phyloP scores from a whole-genome alignment of 2,329 filamentous ascomycete species.

The Colletotrichum camelliae region DNA sequence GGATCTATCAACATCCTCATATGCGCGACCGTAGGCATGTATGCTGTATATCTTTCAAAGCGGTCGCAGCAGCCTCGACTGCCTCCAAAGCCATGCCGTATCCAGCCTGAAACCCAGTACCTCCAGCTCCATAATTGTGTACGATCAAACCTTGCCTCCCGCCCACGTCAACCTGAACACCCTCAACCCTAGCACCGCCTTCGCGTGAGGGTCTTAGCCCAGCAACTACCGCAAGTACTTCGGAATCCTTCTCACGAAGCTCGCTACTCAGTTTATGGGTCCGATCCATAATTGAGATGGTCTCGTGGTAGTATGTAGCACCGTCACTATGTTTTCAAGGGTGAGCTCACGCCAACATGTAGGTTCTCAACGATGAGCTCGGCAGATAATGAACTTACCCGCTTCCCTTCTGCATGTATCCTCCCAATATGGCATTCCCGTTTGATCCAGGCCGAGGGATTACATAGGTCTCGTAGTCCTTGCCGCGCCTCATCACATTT shows the following conservation, averaged over 20 bases:
- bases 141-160: slow-evolving; percentile 32
- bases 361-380: background rate
- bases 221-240: slow-evolving; percentile 37
- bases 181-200: slow-evolving; percentile 49
- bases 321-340: background rate
- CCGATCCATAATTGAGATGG: slow-evolving; percentile 39
- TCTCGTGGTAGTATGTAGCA: slow-evolving; percentile 31
- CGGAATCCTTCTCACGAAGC: slow-evolving; percentile 27
- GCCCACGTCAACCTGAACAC: slow-evolving; percentile 35
- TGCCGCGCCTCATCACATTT: slow-evolving; percentile 44
- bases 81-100: slow-evolving; percentile 45
- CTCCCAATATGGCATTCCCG: slow-evolving; percentile 40
- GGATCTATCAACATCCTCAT: background rate
- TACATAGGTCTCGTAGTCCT: slow-evolving; percentile 44
- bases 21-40: background rate
- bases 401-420: slow-evolving; percentile 42
- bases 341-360: background rate
- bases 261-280: slow-evolving; percentile 28
- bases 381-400: slow-evolving; percentile 26
- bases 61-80: slow-evolving; percentile 31
- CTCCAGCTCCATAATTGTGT: slow-evolving; percentile 51
- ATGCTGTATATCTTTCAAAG: slow-evolving; percentile 13
- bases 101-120: slow-evolving; percentile 50
- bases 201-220: slow-evolving; percentile 40
- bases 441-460: slow-evolving; percentile 42